phyloP scores from a whole-genome alignment of 768 basidiomycete species.

The Lentinula boryana region DNA sequence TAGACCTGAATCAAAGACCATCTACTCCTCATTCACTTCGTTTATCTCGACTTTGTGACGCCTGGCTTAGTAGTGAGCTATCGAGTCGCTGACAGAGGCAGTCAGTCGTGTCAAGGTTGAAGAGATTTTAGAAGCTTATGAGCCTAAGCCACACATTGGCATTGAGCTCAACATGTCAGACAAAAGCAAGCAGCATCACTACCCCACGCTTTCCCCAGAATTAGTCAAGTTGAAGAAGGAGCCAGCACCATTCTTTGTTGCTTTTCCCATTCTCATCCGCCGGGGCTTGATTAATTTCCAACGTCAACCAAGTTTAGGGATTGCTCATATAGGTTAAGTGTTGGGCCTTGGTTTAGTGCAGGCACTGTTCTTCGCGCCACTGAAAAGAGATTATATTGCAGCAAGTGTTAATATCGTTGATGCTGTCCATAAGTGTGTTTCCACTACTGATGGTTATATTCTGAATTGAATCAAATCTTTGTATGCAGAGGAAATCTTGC shows the following conservation, averaged over 20 bases:
- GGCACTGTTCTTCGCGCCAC: slow-evolving; percentile 8
- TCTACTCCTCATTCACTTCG: no score
- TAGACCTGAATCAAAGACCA: no score
- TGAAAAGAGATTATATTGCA: slow-evolving; percentile 6
- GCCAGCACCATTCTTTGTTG: background rate
- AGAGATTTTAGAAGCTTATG: slow-evolving; percentile 1
- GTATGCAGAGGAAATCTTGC: slow-evolving; percentile 7
- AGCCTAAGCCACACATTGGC: background rate
- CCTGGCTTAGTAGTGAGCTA: no score
- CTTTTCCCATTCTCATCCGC: slow-evolving; percentile 3
- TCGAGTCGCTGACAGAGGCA: no score
- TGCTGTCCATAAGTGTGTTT: slow-evolving; percentile 1
- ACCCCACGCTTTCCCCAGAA: background rate
- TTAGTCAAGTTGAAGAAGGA: background rate
- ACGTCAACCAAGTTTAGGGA: slow-evolving; percentile 1
- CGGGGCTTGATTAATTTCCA: slow-evolving; percentile 3
- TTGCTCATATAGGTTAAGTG: slow-evolving; percentile 1
- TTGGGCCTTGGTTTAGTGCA: background rate
- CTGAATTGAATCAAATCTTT: background rate
- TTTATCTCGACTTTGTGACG: no score
- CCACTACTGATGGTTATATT: background rate
- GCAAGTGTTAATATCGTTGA: slow-evolving; percentile 7
- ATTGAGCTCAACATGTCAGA: background rate
- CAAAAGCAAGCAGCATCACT: background rate
- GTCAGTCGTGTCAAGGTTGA: slow-evolving; percentile 5